Conservation (phyloP, 2,329 filamentous ascomycete species). For the Colletotrichum sp. region DNA sequence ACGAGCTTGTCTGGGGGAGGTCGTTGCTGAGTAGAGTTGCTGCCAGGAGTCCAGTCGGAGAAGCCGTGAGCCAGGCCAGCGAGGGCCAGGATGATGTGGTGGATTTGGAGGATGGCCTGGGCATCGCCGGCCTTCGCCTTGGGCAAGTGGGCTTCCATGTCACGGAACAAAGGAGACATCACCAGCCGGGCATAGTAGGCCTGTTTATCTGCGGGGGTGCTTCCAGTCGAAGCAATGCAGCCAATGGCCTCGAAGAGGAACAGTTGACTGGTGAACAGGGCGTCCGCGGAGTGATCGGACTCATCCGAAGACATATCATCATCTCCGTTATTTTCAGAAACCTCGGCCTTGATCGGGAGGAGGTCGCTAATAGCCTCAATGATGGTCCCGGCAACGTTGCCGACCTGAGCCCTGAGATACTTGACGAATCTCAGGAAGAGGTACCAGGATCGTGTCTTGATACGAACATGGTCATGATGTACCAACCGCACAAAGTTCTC, state of each 20-base stretch:
- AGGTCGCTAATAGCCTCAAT: conserved; percentile 90
- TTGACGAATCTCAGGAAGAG: conserved; percentile 93
- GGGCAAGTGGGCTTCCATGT: conserved; percentile 81
- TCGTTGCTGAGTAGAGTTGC: conserved; percentile 48
- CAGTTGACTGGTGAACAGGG: conserved; percentile 87
- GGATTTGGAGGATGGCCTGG: conserved; percentile 84
- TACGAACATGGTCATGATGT: conserved; percentile 85
- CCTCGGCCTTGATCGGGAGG: conserved; percentile 87
- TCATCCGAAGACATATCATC: conserved; percentile 97
- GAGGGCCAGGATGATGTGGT: conserved; percentile 95
- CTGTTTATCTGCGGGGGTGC: conserved; percentile 83
- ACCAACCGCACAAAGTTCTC: conserved; percentile 91
- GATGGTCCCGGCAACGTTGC: conserved; percentile 88
- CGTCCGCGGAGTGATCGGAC: conserved; percentile 87
- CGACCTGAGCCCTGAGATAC: conserved; percentile 82
- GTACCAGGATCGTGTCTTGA: conserved; percentile 94
- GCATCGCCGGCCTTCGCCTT: conserved; percentile 82
- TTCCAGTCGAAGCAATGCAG: conserved; percentile 82
- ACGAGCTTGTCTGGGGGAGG: conserved; percentile 68
- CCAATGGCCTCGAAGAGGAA: conserved; percentile 96
- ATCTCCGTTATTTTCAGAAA: conserved; percentile 77
- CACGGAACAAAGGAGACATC: conserved; percentile 86
- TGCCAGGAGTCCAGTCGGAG: conserved; percentile 81
- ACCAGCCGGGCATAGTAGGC: conserved; percentile 86
- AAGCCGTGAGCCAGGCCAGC: conserved; percentile 92